These are phyloP conservation scores for Talaromyces borbonicus DNA, from an alignment of 495 filamentous ascomycete genomes.

Conservation along the genomic window DNA sequence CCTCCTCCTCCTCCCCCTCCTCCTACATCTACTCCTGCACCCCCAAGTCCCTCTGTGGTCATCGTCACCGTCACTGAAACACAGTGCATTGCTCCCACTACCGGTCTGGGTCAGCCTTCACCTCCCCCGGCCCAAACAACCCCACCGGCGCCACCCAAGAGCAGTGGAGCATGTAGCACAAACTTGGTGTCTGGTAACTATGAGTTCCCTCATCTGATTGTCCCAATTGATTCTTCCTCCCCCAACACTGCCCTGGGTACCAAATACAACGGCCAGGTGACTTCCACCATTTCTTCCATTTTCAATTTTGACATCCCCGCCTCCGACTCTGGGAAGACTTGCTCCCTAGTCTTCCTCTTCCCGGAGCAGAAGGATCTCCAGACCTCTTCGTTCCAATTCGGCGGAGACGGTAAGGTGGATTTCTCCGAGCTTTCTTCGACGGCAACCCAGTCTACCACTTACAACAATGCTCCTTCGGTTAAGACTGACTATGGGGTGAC, in stretches of 20 bases:
- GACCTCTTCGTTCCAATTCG: conserved; percentile 47
- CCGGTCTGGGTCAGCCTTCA: background rate
- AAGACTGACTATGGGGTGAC: conserved; percentile 34
- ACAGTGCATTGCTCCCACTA: conserved; percentile 9
- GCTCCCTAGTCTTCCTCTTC: conserved; percentile 57
- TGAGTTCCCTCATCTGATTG: conserved; percentile 57
- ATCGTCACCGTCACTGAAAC: conserved; percentile 13
- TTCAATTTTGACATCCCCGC: conserved; percentile 63
- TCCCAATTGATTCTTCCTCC: conserved; percentile 49
- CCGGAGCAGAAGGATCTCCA: conserved; percentile 41
- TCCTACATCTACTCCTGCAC: background rate
- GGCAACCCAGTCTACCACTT: conserved; percentile 37
- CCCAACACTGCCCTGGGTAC: conserved; percentile 44
- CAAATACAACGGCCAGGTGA: conserved; percentile 43
- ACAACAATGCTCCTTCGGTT: conserved; percentile 37
- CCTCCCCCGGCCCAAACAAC: conserved; percentile 7
- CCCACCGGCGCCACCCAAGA: conserved; percentile 6
- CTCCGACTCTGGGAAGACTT: conserved; percentile 44
- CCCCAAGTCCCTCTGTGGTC: conserved; percentile 4
- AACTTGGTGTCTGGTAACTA: conserved; percentile 37
- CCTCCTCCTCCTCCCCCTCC: background rate
- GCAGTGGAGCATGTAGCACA: conserved; percentile 30
- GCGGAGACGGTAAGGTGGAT: conserved; percentile 47
- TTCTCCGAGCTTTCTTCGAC: conserved; percentile 35
- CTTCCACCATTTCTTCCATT: conserved; percentile 43